Percentiles rank a stretch among this genome's conserved stretches.
phyloP scores from a whole-genome alignment of 2,329 filamentous ascomycete genomes.

The Clarireedia paspali region DNA sequence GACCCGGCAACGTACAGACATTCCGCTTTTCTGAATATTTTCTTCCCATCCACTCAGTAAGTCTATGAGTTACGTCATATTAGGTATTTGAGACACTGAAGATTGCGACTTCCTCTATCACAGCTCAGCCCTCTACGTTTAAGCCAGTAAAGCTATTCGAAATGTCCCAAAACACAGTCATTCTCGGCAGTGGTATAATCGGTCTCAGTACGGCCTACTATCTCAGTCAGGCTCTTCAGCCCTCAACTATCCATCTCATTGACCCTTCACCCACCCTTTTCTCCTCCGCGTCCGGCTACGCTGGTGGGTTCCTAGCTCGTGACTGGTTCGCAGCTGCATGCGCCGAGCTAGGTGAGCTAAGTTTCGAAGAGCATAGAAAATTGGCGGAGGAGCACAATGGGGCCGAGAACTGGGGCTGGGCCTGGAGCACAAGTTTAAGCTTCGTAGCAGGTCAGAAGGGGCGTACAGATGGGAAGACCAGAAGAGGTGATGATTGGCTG shows the following conservation, averaged over 20 bases:
- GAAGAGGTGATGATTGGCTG: constrained; percentile 59
- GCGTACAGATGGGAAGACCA: constrained; percentile 28
- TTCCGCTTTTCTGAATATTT: too few relatives aligned
- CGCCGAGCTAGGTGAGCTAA: constrained; percentile 54
- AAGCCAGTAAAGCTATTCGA: neutral
- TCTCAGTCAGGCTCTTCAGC: constrained; percentile 43
- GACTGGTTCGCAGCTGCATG: constrained; percentile 34
- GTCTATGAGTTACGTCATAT: neutral
- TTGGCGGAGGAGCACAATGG: constrained; percentile 17
- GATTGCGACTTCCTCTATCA: neutral
- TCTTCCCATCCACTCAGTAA: too few relatives aligned
- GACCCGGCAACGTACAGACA: too few relatives aligned
- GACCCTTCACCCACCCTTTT: constrained; percentile 56
- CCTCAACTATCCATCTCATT: constrained; percentile 46
- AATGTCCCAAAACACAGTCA: constrained; percentile 36
- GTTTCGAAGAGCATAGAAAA: constrained; percentile 54
- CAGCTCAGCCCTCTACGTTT: neutral
- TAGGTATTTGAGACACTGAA: neutral
- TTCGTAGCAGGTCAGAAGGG: constrained; percentile 28
- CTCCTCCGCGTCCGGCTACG: constrained; percentile 64
- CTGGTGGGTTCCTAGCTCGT: constrained; percentile 58
- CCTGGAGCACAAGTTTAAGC: constrained; percentile 42
- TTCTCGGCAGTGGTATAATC: constrained; percentile 64
- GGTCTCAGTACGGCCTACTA: constrained; percentile 67
- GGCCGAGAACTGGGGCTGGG: constrained; percentile 45